A percentile compares a stretch with the other conserved stretches of the same genome.
phyloP scores from a whole-genome alignment of 306 rosid species.

The Cucumis melo region DNA sequence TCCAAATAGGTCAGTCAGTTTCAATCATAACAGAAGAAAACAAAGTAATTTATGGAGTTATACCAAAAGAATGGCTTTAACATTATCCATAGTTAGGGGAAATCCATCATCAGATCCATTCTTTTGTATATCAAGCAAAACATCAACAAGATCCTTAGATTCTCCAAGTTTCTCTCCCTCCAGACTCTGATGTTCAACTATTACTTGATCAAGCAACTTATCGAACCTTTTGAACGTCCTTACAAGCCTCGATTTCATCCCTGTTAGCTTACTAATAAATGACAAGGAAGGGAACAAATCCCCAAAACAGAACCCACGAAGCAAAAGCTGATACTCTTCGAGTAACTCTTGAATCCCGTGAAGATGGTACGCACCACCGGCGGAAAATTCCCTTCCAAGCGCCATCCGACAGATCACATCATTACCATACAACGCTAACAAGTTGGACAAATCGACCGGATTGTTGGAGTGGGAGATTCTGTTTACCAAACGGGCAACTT shows the following conservation, averaged over 20 bases:
- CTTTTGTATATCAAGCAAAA: conserved; percentile 19
- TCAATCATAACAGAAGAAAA: not conserved
- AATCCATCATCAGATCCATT: conserved; percentile 12
- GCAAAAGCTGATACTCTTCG: conserved; percentile 17
- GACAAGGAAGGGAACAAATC: conserved; percentile 25
- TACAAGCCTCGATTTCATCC: conserved; percentile 12
- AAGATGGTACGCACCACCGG: not conserved
- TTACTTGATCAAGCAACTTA: conserved; percentile 21
- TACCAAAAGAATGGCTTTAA: conserved; percentile 32
- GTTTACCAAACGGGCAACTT: no score
- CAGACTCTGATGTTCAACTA: conserved; percentile 11
- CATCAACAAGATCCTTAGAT: conserved; percentile 23
- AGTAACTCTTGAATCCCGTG: conserved; percentile 11
- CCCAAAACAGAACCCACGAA: conserved; percentile 24
- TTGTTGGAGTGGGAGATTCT: no score
- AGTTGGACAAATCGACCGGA: no score
- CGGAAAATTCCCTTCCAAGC: conserved; percentile 20
- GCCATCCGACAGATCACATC: conserved; percentile 23
- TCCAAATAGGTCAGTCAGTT: no score
- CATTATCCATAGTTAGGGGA: conserved; percentile 23
- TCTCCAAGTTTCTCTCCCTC: not conserved
- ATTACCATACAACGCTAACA: conserved; percentile 12
- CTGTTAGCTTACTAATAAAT: conserved; percentile 15
- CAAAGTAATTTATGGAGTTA: not conserved
- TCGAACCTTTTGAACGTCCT: conserved; percentile 15